These are phyloP conservation scores for Globisporangium radiosum DNA, from an alignment of 352 stramenopile species.

Conservation along the genomic window DNA sequence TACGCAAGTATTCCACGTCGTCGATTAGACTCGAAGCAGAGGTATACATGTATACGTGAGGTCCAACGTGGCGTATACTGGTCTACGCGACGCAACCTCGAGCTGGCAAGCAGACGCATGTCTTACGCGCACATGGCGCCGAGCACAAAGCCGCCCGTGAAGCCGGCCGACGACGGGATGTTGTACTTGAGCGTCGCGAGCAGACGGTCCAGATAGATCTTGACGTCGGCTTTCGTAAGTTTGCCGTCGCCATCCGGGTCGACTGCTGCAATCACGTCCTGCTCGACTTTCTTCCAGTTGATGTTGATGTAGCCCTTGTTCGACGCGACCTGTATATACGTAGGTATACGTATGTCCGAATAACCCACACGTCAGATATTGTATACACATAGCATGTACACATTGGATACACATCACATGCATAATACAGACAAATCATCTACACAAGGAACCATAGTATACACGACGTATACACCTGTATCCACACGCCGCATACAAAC, in stretches of 20 bases:
- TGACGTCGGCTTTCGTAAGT: conserved; percentile 75
- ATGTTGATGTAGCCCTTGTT: conserved; percentile 88
- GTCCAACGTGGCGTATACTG: too few relatives aligned
- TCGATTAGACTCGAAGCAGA: too few relatives aligned
- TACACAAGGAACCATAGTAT: neutral
- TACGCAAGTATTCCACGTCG: too few relatives aligned
- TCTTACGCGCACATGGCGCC: conserved; percentile 26
- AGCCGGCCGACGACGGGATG: conserved; percentile 75
- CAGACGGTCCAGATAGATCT: conserved; percentile 69
- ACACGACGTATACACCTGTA: too few relatives aligned
- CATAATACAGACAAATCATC: neutral
- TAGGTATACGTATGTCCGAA: too few relatives aligned
- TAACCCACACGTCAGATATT: too few relatives aligned
- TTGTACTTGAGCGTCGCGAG: conserved; percentile 74
- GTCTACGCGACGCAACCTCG: too few relatives aligned
- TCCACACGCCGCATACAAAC: too few relatives aligned
- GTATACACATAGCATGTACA: neutral
- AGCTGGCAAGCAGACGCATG: too few relatives aligned
- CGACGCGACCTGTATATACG: conserved; percentile 31
- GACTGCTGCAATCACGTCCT: conserved; percentile 75
- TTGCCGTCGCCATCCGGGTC: conserved; percentile 83
- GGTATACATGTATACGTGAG: too few relatives aligned
- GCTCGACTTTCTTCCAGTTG: conserved; percentile 87
- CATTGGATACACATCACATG: too few relatives aligned
- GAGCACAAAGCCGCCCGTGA: conserved; percentile 70